phyloP scores from a whole-genome alignment of 192 early-diverging fungal species.

The Funneliformis geosporum region DNA sequence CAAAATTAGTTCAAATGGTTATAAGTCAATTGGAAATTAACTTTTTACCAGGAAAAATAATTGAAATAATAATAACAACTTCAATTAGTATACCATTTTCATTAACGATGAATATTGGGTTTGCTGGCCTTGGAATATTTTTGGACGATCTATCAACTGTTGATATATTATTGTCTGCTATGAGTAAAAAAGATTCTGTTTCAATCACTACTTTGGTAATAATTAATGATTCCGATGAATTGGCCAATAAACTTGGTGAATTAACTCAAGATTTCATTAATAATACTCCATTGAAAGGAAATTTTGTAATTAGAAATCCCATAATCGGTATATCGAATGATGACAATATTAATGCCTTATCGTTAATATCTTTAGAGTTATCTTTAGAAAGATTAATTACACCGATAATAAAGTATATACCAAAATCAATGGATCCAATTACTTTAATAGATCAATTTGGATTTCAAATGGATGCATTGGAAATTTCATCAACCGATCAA shows the following conservation, averaged over 20 bases:
- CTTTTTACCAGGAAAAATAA: not conserved
- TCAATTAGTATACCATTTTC: not conserved
- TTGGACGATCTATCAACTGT: not conserved
- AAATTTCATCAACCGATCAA: not conserved
- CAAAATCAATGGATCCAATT: not conserved
- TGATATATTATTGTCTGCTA: not conserved
- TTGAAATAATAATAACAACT: not conserved
- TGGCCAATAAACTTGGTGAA: not conserved
- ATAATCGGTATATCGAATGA: not conserved
- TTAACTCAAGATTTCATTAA: not conserved
- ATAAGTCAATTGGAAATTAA: not conserved
- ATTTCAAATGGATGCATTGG: not conserved
- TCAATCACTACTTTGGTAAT: not conserved
- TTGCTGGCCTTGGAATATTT: not conserved
- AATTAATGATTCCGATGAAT: not conserved
- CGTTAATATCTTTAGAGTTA: not conserved
- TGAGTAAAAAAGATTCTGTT: not conserved
- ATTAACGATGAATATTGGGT: slow-evolving; percentile 7
- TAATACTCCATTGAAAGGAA: not conserved
- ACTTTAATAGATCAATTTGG: not conserved
- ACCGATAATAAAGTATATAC: not conserved
- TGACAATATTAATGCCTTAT: not conserved
- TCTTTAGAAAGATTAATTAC: not conserved
- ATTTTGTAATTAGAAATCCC: not conserved
- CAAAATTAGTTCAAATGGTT: slow-evolving; percentile 8